A percentile compares a stretch with the other conserved stretches of the same genome.
These are phyloP conservation scores for Odontarrhena argentea DNA, from an alignment of 345 rosid genomes.

Conservation along the genomic window DNA sequence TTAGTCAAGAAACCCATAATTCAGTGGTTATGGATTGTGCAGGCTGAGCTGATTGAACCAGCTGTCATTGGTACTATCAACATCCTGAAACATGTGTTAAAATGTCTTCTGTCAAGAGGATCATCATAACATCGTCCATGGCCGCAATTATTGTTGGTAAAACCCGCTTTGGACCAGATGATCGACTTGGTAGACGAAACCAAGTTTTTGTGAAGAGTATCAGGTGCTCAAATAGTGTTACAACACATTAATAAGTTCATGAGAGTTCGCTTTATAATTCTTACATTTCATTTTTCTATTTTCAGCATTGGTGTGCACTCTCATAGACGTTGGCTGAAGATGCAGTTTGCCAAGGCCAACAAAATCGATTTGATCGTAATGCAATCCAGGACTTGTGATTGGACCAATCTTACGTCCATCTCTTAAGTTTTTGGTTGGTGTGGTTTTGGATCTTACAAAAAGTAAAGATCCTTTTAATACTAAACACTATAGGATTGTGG, in stretches of 20 bases:
- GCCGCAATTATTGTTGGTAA: conserved; percentile 32
- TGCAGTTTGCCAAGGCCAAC: conserved; percentile 42
- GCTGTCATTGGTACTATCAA: conserved; percentile 53
- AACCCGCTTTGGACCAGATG: conserved; percentile 30
- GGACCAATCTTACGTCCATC: conserved; percentile 44
- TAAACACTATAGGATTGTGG: conserved; percentile 32
- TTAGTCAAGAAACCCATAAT: too few species aligned
- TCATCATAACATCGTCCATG: conserved; percentile 48
- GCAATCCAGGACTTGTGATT: conserved; percentile 41
- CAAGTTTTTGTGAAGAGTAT: conserved; percentile 15
- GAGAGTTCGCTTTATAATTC: background rate
- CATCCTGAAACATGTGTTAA: conserved; percentile 48
- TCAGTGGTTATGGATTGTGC: background rate
- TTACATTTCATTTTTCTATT: background rate
- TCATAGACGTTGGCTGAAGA: conserved; percentile 44
- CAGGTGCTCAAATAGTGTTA: conserved; percentile 21
- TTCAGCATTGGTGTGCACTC: conserved; percentile 39
- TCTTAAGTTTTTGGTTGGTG: conserved; percentile 19
- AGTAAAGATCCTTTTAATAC: conserved; percentile 18
- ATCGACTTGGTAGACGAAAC: conserved; percentile 48
- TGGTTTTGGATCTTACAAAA: conserved; percentile 19
- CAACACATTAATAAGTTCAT: conserved; percentile 17
- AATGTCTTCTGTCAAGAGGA: conserved; percentile 46
- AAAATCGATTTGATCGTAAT: conserved; percentile 35
- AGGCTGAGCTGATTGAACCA: conserved; percentile 48